Conservation (phyloP, 164 flowering plant genomes). For the Umbellularia californica region DNA sequence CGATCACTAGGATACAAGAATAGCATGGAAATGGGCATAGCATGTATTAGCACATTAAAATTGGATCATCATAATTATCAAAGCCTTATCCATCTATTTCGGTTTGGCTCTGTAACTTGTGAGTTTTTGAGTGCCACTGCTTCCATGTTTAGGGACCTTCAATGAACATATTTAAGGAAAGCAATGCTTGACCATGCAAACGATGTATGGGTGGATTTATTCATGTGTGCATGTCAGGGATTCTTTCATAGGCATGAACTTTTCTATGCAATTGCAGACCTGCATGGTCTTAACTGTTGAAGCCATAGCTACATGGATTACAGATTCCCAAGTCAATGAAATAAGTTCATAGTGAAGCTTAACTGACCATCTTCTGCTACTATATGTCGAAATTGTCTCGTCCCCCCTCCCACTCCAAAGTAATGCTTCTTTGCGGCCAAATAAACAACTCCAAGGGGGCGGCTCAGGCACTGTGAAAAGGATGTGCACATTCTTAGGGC, state of each 20-base stretch:
- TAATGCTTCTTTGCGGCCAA: slow-evolving; percentile 94
- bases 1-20: neutral
- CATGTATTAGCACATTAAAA: too few relatives aligned
- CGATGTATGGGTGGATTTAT: neutral
- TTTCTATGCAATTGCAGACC: too few relatives aligned
- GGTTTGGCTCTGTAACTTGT: too few relatives aligned
- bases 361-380: slow-evolving; percentile 84
- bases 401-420: slow-evolving; percentile 98
- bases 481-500: neutral
- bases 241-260: neutral
- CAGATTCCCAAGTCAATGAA: neutral
- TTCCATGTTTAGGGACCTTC: neutral
- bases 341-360: neutral
- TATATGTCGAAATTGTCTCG: slow-evolving; percentile 64
- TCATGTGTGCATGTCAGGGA: neutral
- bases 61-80: too few relatives aligned
- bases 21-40: neutral
- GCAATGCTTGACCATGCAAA: neutral
- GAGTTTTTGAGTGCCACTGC: too few relatives aligned
- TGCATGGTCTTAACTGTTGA: neutral
- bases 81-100: too few relatives aligned
- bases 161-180: neutral
- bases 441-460: slow-evolving; percentile 70
- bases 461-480: slow-evolving; percentile 50
- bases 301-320: neutral